These are phyloP conservation scores for Yamadazyma triangularis DNA, from an alignment of 1,139 yeast species.

Conservation along the genomic window DNA sequence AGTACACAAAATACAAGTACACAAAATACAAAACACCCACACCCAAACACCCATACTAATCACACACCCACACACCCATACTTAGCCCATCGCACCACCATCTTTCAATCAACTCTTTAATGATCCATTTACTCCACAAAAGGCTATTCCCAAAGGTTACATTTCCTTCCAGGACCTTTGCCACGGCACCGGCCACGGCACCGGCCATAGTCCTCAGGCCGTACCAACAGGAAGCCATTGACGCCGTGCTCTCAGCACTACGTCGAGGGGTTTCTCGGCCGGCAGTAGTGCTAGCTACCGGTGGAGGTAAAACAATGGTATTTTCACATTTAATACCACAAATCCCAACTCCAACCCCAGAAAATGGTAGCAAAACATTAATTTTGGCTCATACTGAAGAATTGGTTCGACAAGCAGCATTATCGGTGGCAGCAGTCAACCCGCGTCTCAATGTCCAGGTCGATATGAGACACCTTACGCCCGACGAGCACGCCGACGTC, in stretches of 20 bases:
- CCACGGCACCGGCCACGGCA: too few species aligned
- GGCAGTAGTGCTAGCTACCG: conserved; percentile 88
- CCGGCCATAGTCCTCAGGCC: conserved; percentile 22
- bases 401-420: conserved; percentile 65
- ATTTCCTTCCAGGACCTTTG: neutral
- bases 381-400: conserved; percentile 83
- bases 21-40: too few species aligned
- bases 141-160: neutral
- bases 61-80: too few species aligned
- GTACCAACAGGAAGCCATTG: conserved; percentile 72
- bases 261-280: conserved; percentile 48
- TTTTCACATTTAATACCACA: conserved; percentile 61
- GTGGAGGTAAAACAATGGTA: conserved; percentile 91
- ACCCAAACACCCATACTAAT: too few species aligned
- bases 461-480: conserved; percentile 62
- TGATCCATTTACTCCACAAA: too few species aligned
- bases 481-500: conserved; percentile 48
- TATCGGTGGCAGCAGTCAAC: conserved; percentile 40
- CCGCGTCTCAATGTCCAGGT: conserved; percentile 57
- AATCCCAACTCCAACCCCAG: conserved; percentile 31
- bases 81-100: too few species aligned
- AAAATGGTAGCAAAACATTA: conserved; percentile 47
- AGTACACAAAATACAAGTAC: too few species aligned
- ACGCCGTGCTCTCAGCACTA: conserved; percentile 49
- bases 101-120: too few species aligned